These are phyloP conservation scores for Hydnum rufescens DNA, from an alignment of 768 basidiomycete species.

Conservation along the genomic window DNA sequence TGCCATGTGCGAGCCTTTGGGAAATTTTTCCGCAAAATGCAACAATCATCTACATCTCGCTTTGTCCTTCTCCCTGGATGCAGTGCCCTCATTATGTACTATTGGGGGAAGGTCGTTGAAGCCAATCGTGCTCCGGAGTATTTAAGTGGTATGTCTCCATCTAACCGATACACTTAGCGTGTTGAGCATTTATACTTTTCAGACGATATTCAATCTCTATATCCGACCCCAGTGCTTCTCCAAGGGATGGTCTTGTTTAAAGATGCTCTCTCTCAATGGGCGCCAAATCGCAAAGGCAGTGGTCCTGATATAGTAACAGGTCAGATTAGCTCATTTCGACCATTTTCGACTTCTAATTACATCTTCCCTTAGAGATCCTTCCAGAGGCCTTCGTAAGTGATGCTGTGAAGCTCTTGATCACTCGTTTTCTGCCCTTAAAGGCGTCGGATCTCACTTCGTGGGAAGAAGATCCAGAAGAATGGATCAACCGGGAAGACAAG, in stretches of 20 bases:
- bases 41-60: slow-evolving; percentile 35
- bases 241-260: slow-evolving; percentile 77
- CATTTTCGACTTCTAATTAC: slow-evolving; percentile 1
- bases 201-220: slow-evolving; percentile 47
- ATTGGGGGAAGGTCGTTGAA: slow-evolving; percentile 61
- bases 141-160: slow-evolving; percentile 32
- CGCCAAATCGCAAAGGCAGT: slow-evolving; percentile 33
- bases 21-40: slow-evolving; percentile 53
- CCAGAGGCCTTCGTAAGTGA: slow-evolving; percentile 52
- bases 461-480: slow-evolving; percentile 84
- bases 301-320: neutral
- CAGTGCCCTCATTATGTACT: slow-evolving; percentile 50
- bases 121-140: slow-evolving; percentile 37
- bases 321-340: neutral
- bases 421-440: slow-evolving; percentile 68
- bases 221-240: slow-evolving; percentile 62
- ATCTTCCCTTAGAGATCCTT: slow-evolving; percentile 26
- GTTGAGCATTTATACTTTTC: neutral
- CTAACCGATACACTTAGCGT: too few species aligned
- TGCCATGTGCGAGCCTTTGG: slow-evolving; percentile 54
- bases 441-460: slow-evolving; percentile 64
- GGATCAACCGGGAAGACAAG: slow-evolving; percentile 76
- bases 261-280: slow-evolving; percentile 63
- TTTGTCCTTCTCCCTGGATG: slow-evolving; percentile 47
- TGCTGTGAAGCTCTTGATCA: slow-evolving; percentile 56